phyloP scores from a whole-genome alignment of 2,329 filamentous ascomycete genomes.

The Stemphylium beticola region DNA sequence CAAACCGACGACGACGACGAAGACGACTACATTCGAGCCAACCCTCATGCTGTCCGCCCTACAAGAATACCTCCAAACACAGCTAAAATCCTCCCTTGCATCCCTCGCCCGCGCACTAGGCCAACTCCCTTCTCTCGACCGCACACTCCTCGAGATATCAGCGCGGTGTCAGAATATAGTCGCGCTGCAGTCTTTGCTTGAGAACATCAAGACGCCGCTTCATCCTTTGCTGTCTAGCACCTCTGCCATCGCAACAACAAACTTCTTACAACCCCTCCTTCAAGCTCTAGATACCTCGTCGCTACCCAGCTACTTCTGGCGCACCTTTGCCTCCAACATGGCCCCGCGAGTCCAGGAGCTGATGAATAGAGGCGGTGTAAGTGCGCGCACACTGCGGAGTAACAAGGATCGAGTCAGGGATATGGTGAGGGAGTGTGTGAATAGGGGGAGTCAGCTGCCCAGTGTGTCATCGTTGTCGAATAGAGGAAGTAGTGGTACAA shows the following conservation, averaged over 20 bases:
- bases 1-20: conserved; percentile 49
- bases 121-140: conserved; percentile 80
- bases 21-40: conserved; percentile 63
- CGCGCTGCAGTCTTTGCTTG: conserved; percentile 81
- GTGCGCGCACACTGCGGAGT: conserved; percentile 77
- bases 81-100: conserved; percentile 78
- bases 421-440: conserved; percentile 81
- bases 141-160: conserved; percentile 80
- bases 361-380: conserved; percentile 79
- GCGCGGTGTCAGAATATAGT: conserved; percentile 88
- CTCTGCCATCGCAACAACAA: conserved; percentile 25
- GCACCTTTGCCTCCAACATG: conserved; percentile 80
- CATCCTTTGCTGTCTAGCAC: conserved; percentile 67
- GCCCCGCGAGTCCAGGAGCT: conserved; percentile 83
- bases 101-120: conserved; percentile 76
- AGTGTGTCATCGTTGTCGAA: conserved; percentile 51
- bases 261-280: conserved; percentile 75
- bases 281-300: conserved; percentile 84
- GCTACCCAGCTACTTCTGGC: conserved; percentile 91
- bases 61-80: conserved; percentile 80
- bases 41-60: conserved; percentile 76
- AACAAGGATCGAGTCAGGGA: conserved; percentile 78
- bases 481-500: conserved; percentile 42
- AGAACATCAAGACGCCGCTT: conserved; percentile 67
- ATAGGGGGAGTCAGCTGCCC: conserved; percentile 75